phyloP scores from a whole-genome alignment of 148 eudicot species.

The Talinum fruticosum region DNA sequence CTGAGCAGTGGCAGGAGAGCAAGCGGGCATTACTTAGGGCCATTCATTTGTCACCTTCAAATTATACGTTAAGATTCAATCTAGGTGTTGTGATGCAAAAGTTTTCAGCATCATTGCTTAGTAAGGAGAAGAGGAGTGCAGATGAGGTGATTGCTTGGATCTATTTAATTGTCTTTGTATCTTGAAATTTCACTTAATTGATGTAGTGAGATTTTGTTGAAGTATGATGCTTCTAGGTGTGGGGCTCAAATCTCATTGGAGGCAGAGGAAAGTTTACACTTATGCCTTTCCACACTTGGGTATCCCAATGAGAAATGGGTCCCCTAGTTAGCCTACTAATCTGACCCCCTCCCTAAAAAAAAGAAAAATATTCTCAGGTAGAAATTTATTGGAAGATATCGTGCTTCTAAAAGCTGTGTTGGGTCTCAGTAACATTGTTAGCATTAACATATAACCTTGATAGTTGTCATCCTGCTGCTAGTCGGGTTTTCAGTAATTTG shows the following conservation, averaged over 20 bases:
- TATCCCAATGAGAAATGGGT: not conserved
- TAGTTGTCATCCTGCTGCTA: not conserved
- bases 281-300: not conserved
- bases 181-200: not conserved
- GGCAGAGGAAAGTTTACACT: too few relatives aligned
- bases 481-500: not conserved
- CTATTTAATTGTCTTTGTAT: not conserved
- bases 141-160: constrained; percentile 60
- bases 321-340: not conserved
- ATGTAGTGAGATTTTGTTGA: not conserved
- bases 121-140: constrained; percentile 77
- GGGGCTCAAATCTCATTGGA: too few relatives aligned
- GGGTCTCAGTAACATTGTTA: not conserved
- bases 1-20: constrained; percentile 98
- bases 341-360: too few relatives aligned
- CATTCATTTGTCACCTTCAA: constrained; percentile 93
- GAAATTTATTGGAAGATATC: not conserved
- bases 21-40: constrained; percentile 81
- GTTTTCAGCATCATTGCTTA: constrained; percentile 86
- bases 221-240: not conserved
- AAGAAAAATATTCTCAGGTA: not conserved
- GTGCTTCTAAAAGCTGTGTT: not conserved
- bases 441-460: not conserved
- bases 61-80: constrained; percentile 85
- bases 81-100: constrained; percentile 92